Conservation (phyloP, 2,329 filamentous ascomycete genomes). For the Hypocrella siamensis region DNA sequence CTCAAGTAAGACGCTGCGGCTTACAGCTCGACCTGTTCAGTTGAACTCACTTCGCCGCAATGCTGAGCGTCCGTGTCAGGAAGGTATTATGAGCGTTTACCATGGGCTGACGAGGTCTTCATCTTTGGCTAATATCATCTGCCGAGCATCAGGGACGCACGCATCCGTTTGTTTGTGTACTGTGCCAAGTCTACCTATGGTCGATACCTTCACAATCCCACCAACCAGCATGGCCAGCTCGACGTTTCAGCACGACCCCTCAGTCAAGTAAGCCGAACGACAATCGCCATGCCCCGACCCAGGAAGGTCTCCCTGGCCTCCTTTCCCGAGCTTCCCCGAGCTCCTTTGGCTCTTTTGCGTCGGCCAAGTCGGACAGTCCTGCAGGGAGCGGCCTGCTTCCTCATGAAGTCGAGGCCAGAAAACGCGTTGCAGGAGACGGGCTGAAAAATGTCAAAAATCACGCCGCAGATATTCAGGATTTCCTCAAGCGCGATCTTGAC, state of each 20-base stretch:
- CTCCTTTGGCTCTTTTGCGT: constrained; percentile 8
- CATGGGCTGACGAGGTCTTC: no score
- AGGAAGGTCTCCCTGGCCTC: constrained; percentile 10
- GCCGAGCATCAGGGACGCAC: constrained; percentile 21
- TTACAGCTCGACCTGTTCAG: neutral
- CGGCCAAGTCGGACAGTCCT: constrained; percentile 1
- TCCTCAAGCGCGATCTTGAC: no score
- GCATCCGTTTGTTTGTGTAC: constrained; percentile 24
- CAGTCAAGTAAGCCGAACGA: constrained; percentile 7
- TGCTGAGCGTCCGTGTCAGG: constrained; percentile 26
- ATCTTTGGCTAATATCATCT: no score
- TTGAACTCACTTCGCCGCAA: constrained; percentile 11
- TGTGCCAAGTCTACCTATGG: constrained; percentile 19
- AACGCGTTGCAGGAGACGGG: neutral
- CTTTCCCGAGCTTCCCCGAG: constrained; percentile 9
- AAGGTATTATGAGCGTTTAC: constrained; percentile 14
- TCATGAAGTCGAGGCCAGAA: constrained; percentile 19
- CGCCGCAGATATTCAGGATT: no score
- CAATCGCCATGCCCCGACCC: constrained; percentile 6
- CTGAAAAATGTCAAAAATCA: neutral
- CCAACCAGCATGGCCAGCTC: constrained; percentile 1
- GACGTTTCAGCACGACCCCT: constrained; percentile 1
- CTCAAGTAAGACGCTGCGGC: neutral
- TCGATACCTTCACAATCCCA: constrained; percentile 5
- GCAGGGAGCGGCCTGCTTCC: constrained; percentile 15